These are phyloP conservation scores for Apiospora kogelbergensis DNA, from an alignment of 2,329 filamentous ascomycete genomes.

Conservation along the genomic window DNA sequence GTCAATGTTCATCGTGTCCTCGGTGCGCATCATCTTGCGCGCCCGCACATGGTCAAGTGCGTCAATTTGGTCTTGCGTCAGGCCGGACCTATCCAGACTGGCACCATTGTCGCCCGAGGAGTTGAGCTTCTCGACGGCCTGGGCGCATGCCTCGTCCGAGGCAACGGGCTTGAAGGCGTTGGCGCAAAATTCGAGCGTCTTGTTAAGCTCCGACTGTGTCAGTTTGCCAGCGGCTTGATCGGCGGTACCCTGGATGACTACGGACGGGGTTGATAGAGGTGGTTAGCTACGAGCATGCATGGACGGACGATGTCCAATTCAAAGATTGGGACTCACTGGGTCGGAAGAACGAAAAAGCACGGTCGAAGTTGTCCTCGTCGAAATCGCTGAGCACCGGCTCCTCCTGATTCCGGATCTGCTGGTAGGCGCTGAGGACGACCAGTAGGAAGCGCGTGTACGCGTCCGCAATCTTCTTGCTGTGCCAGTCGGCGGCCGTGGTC, in stretches of 20 bases:
- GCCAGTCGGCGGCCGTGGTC: constrained; percentile 37
- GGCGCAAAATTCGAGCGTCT: constrained; percentile 34
- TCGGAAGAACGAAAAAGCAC: constrained; percentile 40
- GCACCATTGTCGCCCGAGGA: constrained; percentile 14
- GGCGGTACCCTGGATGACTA: constrained; percentile 39
- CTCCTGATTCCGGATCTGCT: constrained; percentile 41
- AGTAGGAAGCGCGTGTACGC: constrained; percentile 49
- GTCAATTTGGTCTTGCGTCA: constrained; percentile 16
- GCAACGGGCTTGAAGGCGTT: constrained; percentile 26
- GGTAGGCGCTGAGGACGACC: constrained; percentile 36
- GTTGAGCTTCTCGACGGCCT: constrained; percentile 17
- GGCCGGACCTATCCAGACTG: constrained; percentile 16
- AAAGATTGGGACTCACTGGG: constrained; percentile 33
- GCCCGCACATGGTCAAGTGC: background rate
- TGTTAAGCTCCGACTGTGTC: constrained; percentile 30
- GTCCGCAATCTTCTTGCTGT: constrained; percentile 43
- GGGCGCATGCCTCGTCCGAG: background rate
- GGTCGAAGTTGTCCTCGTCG: constrained; percentile 42
- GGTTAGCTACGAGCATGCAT: constrained; percentile 4
- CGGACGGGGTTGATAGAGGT: background rate
- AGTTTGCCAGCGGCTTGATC: constrained; percentile 28
- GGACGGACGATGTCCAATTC: too few species aligned
- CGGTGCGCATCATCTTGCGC: background rate
- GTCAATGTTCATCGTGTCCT: background rate
- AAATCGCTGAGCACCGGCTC: constrained; percentile 40